Evolutionary conservation across 306 rosid genomes (phyloP).

Genomic region (Morella rubra): DNA sequence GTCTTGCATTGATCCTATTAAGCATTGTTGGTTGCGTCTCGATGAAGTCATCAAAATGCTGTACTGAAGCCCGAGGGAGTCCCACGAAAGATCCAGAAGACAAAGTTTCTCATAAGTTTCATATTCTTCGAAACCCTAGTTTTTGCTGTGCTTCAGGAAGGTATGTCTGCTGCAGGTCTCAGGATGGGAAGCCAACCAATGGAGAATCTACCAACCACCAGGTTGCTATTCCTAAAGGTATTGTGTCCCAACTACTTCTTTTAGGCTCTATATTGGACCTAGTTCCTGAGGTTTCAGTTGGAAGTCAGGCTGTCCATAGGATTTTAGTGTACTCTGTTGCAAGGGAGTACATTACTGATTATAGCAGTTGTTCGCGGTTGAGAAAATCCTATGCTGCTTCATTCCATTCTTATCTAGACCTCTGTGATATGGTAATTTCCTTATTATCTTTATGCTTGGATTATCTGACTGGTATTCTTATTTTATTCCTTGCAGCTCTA

Average conservation of each 20-base stretch:
- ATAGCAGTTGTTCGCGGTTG: too few species aligned
- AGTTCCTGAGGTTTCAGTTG: constrained; percentile 15
- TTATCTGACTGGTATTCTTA: constrained; percentile 14
- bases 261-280: constrained; percentile 6
- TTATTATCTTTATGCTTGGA: constrained; percentile 9
- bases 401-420: constrained; percentile 4
- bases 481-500: constrained; percentile 51
- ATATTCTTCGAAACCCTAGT: constrained; percentile 81
- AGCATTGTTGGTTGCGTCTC: constrained; percentile 50
- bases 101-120: constrained; percentile 69
- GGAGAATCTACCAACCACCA: constrained; percentile 60
- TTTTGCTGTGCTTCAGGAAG: constrained; percentile 92
- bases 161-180: constrained; percentile 62
- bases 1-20: constrained; percentile 58
- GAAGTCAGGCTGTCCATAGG: constrained; percentile 9
- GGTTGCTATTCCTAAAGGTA: constrained; percentile 67
- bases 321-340: background rate
- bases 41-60: constrained; percentile 66
- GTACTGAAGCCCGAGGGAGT: constrained; percentile 38
- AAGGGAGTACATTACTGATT: background rate
- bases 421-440: background rate
- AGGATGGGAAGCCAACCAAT: constrained; percentile 64
- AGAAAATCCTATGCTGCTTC: background rate
- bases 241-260: constrained; percentile 32
- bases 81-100: constrained; percentile 59